Evolutionary conservation across 306 rosid species (phyloP).

Genomic region (Vigna nakashimae): DNA sequence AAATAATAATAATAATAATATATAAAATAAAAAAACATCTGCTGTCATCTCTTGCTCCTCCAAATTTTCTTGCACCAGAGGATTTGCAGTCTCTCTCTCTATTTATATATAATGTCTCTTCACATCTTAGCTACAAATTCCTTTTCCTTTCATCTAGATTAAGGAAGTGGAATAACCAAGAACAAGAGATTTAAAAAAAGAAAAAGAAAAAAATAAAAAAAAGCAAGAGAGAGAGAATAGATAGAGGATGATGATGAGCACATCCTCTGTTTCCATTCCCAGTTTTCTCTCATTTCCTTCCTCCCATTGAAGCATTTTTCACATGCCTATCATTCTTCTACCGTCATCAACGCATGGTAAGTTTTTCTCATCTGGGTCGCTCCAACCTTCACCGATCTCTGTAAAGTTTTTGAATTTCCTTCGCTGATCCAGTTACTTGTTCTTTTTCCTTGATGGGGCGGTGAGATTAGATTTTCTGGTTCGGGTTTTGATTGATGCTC

Average conservation of each 20-base stretch:
- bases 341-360: conserved; percentile 66
- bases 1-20: neutral
- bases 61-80: conserved; percentile 89
- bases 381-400: conserved; percentile 48
- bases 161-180: conserved; percentile 84
- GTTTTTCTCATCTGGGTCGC: conserved; percentile 39
- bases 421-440: conserved; percentile 59
- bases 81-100: conserved; percentile 64
- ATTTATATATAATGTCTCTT: conserved; percentile 55
- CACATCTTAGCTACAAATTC: conserved; percentile 70
- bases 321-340: conserved; percentile 52
- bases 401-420: conserved; percentile 33
- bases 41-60: conserved; percentile 73
- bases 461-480: conserved; percentile 58
- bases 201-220: conserved; percentile 34
- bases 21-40: conserved; percentile 27
- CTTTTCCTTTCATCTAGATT: conserved; percentile 71
- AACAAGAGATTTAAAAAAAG: conserved; percentile 42
- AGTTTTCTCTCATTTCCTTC: conserved; percentile 52
- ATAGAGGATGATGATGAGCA: conserved; percentile 66
- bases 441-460: conserved; percentile 32
- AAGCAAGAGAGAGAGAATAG: conserved; percentile 38
- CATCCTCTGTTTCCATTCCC: conserved; percentile 87
- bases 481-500: conserved; percentile 53
- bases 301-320: conserved; percentile 68